Evolutionary conservation across 2,329 filamentous ascomycete genomes (phyloP).

Genomic region (Colletotrichum agaves): DNA sequence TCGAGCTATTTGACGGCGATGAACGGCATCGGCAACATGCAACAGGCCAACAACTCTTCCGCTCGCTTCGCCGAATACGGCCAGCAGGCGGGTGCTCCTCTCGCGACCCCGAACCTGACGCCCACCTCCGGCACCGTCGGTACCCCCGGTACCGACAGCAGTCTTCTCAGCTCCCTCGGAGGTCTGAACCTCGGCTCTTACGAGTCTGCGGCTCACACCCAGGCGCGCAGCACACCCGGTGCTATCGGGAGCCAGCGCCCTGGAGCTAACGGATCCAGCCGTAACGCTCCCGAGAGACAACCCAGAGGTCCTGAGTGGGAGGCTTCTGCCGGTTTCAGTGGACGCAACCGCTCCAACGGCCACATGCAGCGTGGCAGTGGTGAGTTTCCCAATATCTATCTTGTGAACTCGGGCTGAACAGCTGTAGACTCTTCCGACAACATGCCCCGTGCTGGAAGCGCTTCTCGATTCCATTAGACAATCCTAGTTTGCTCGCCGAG

Average conservation of each 20-base stretch:
- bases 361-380: slow-evolving; percentile 72
- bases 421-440: slow-evolving; percentile 55
- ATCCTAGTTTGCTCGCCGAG: slow-evolving; percentile 30
- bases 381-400: slow-evolving; percentile 48
- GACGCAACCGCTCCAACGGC: slow-evolving; percentile 66
- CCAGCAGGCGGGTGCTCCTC: slow-evolving; percentile 46
- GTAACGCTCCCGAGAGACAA: slow-evolving; percentile 68
- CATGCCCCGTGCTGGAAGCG: slow-evolving; percentile 50
- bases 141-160: slow-evolving; percentile 52
- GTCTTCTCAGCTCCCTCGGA: slow-evolving; percentile 60
- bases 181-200: slow-evolving; percentile 63
- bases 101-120: slow-evolving; percentile 48
- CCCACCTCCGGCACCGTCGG: slow-evolving; percentile 50
- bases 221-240: slow-evolving; percentile 62
- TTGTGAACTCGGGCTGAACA: slow-evolving; percentile 16
- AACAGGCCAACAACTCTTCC: slow-evolving; percentile 45
- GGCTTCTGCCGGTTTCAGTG: slow-evolving; percentile 61
- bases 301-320: slow-evolving; percentile 74
- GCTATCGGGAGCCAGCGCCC: slow-evolving; percentile 75
- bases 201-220: slow-evolving; percentile 56
- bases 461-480: slow-evolving; percentile 38
- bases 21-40: slow-evolving; percentile 69
- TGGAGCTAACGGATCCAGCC: slow-evolving; percentile 55
- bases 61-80: slow-evolving; percentile 60
- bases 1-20: slow-evolving; percentile 77